A percentile compares a stretch with the other conserved stretches of the same genome.
Evolutionary conservation across 805 yeast genomes (phyloP).

Genomic region (Saccharomycopsis olivae): DNA sequence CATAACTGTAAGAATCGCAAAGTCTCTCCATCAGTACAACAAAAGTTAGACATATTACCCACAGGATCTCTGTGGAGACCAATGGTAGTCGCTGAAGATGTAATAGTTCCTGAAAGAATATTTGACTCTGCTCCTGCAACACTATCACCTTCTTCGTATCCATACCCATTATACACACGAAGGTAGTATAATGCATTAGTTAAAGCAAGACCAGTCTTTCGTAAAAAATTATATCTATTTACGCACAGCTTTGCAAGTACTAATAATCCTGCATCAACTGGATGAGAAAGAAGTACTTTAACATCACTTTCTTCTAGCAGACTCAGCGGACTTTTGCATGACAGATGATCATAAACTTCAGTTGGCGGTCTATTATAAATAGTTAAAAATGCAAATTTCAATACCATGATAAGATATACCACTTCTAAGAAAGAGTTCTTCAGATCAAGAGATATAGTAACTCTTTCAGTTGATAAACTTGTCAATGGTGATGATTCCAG

Average conservation of each 20-base stretch:
- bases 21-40: conserved; percentile 1
- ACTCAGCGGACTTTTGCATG: too few relatives aligned
- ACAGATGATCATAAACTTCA: not conserved
- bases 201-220: conserved; percentile 31
- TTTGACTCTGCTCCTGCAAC: conserved; percentile 31
- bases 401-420: conserved; percentile 33
- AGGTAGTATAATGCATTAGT: conserved; percentile 33
- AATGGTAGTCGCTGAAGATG: conserved; percentile 32
- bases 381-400: conserved; percentile 34
- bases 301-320: too few relatives aligned
- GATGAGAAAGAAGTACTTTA: conserved; percentile 27
- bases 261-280: conserved; percentile 30
- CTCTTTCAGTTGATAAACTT: conserved; percentile 24
- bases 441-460: conserved; percentile 25
- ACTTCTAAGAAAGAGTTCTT: conserved; percentile 35
- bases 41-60: conserved; percentile 4
- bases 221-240: conserved; percentile 29
- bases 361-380: conserved; percentile 17
- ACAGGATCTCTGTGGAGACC: conserved; percentile 36
- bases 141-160: conserved; percentile 45
- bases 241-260: conserved; percentile 31
- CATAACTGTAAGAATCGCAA: conserved; percentile 25
- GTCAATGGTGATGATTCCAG: not conserved
- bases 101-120: conserved; percentile 27
- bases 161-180: conserved; percentile 30